Evolutionary conservation across 208 protist species (phyloP), one percentile per base, ranked within the genome.

Genomic region (Leishmania major): DNA sequence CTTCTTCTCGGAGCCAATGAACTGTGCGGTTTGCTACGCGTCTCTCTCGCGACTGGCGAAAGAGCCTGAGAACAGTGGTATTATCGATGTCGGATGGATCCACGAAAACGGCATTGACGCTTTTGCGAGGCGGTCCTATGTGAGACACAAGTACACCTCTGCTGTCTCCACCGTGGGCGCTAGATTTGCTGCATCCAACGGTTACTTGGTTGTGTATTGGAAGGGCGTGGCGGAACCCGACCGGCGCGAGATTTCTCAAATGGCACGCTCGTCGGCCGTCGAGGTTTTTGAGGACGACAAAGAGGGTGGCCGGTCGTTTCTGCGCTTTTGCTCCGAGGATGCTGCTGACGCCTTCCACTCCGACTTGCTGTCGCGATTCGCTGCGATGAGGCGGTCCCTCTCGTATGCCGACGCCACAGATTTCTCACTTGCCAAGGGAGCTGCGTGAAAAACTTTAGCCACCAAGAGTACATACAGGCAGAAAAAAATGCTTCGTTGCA

Each of bases 241-340:
- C 40, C 79, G 80, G 6, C 67, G 43, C 19, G 71, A 37, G 25
- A 72, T 88, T 11, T 45, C 35, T 75, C 49, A 66, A 25, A 85
- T 79, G 75, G 85, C 84, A 19, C 40, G 49, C 11, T n/a, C 40
- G 17, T 80, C 85, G 2, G 79, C 86, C 6, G 17, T 73, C 31
- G 84, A 94, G 37, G 78, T 80, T 25, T 94, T 93, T 59, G 75
- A 84, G n/a, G 94, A 97, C 85, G 71, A 75, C 2, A 90, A 92
- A 74, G 89, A 94, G 70, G 92, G 92, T n/a, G 94, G 92, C 0
- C 83, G 94, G 3, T 85, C 85, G 28, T 96, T 96, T 83, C n/a
- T 94, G 15, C 77, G 85, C 22, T 95, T 91, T 76, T 8, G 40
- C 1, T 80, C 72, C 28, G 85, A 94, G 67, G 86, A 89, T 47